phyloP scores from a whole-genome alignment of 2,329 filamentous ascomycete species.

The Epichloe uncinata region DNA sequence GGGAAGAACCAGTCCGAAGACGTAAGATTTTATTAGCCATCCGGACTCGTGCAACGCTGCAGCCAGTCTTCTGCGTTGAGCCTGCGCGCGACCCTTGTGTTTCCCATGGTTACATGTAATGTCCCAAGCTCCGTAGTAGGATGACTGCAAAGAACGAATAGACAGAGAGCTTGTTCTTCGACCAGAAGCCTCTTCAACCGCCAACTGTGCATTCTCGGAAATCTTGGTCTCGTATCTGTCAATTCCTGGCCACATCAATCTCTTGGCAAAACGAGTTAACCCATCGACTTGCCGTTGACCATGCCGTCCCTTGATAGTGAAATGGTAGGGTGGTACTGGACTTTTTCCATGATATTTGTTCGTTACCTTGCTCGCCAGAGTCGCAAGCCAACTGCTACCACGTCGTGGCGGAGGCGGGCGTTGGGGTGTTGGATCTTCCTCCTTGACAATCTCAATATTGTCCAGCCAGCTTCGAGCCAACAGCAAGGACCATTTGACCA shows the following conservation, averaged over 20 bases:
- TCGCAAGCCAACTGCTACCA: slow-evolving; percentile 38
- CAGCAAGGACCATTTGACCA: slow-evolving; percentile 55
- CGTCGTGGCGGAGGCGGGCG: slow-evolving; percentile 9
- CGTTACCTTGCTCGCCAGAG: slow-evolving; percentile 41
- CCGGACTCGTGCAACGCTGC: slow-evolving; percentile 45
- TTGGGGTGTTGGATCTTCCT: slow-evolving; percentile 15
- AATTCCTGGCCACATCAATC: slow-evolving; percentile 49
- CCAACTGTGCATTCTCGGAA: slow-evolving; percentile 31
- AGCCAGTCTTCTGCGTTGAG: slow-evolving; percentile 39
- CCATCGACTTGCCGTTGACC: slow-evolving; percentile 46
- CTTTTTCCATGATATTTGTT: slow-evolving; percentile 25
- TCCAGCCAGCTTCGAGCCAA: slow-evolving; percentile 55
- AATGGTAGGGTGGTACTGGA: slow-evolving; percentile 21
- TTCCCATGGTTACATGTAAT: slow-evolving; percentile 18
- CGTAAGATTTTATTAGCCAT: slow-evolving; percentile 55
- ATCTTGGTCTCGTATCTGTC: slow-evolving; percentile 37
- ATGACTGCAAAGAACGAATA: slow-evolving; percentile 25
- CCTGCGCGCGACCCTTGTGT: slow-evolving; percentile 20
- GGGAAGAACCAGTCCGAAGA: slow-evolving; percentile 51
- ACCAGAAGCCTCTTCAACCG: slow-evolving; percentile 22
- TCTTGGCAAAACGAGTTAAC: slow-evolving; percentile 48
- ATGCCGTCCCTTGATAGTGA: slow-evolving; percentile 41
- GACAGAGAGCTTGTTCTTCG: slow-evolving; percentile 22
- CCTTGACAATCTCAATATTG: slow-evolving; percentile 46
- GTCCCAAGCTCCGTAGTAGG: slow-evolving; percentile 33